Evolutionary conservation across 2,329 filamentous ascomycete genomes (phyloP), one percentile per base, ranked within the genome.

Genomic region (Penicillium sp.): DNA sequence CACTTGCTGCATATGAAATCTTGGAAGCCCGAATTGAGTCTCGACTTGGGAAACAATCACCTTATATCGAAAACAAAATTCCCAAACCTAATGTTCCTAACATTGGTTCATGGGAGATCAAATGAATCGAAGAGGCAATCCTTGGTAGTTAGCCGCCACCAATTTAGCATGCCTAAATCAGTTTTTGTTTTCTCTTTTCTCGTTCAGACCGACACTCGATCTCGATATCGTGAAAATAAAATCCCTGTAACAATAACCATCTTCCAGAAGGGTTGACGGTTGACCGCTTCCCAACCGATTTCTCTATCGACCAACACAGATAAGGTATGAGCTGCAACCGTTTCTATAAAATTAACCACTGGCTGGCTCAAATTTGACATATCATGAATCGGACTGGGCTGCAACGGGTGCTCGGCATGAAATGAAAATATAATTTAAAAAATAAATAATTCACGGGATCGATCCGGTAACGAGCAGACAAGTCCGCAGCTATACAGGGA

Each of bases 211-310:
- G 47, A 50, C 47, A 37, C n/a, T n/a, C n/a, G n/a, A n/a, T n/a
- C n/a, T n/a, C n/a, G n/a, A n/a, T n/a, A n/a, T n/a, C n/a, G n/a
- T n/a, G n/a, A n/a, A n/a, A n/a, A n/a, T 37, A 4, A 18, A 37
- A 18, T 18, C 7, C 33, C 9, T 4, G n/a, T 46, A 20, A 46
- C 23, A 29, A 31, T 31, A 27, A 6, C n/a, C 29, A 44, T 33
- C 26, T 45, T 44, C 40, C 12, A 44, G 27, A 45, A 44, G 37
- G 41, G 33, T 47, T 31, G 25, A 51, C 11, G 20, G 49, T 35
- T 33, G 61, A 60, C 61, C 63, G 63, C 61, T 59, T 57, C 60
- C 41, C 61, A 59, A 61, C 59, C 53, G 53, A 59, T 59, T 61
- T 51, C 29, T 45, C 51, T 49, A 29, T 26, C 46, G 53, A 57